Base-by-base conservation (phyloP, 345 rosid species). In the Citrus hindsii region DNA sequence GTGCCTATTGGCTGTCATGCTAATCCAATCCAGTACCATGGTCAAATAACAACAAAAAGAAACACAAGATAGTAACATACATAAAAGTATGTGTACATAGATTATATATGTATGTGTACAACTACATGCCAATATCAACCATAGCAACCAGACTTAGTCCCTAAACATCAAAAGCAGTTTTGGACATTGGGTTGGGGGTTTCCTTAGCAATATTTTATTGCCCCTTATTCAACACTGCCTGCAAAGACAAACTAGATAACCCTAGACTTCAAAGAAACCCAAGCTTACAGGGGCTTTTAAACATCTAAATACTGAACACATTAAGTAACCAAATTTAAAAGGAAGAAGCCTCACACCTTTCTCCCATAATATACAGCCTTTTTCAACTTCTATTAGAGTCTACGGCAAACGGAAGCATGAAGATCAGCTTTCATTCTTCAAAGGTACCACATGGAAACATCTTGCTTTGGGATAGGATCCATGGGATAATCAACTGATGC, bases 401-500 rank as follows among this genome's bases (percentile, higher is more conserved):
- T 6, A 67, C 13, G 7, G 62, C 37, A 37, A n/a, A 27, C 8
- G 19, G 61, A 14, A 27, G 53, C 67, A 33, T 27, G 33, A 24
- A 9, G 37, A 30, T 64, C 68, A 9, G 78, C 64, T 77, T 58
- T 58, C 22, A 33, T 75, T 62, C 62, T 53, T 79, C 71, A 81
- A 55, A 79, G 14, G 61, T 64, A 83, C 88, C 88, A 83, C 62
- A 79, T 37, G 25, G 86, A 81, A 5, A 14, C 53, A 68, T 86
- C 85, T 59, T 86, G 88, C 76, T 86, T 86, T 30, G 76, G 71
- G 35, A 74, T 42, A 42, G 77, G 63, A 65, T 81, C 84, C 81
- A 85, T 32, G 22, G 80, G 9, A 48, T 65, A 81, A 32, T 81
- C 83, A 27, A 60, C 64, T 1, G 83, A 48, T 8, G 83, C 62